Evolutionary conservation across 495 filamentous ascomycete genomes (phyloP), one percentile per base, ranked within the genome.

Genomic region (Tuber aestivum): DNA sequence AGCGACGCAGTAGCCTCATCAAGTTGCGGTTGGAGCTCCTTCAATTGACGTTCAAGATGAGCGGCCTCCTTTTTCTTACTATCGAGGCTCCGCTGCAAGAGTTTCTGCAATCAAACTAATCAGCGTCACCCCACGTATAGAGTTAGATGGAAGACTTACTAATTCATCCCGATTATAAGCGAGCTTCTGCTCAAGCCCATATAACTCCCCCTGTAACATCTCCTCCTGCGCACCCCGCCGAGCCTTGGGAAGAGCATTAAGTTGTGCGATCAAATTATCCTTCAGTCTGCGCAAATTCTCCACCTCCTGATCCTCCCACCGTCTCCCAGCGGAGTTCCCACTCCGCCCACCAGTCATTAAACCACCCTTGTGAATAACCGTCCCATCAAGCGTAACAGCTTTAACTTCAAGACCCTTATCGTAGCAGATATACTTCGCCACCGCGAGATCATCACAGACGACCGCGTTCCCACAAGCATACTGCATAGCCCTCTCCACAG

Each of bases 401-500:
- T 97, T 97, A 41, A 95, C 95, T 78, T 95, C 93, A 32, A 97
- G 89, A 41, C 90, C 90, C 75, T 90, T 90, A 61, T 92, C 90
- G 83, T 95, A 97, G 85, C 93, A 95, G 35, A 98, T 90, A 75
- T 94, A 88, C 81, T 95, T 96, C 44, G 95, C 95, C 37, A 93
- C 91, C 6, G 90, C 87, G 16, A 97, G 84, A 74, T 90, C 92
- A 83, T 99, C 95, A 79, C 95, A 98, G 27, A 99, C 92, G 71
- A 99, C 91, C n/a, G 94, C 92, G 82, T 95, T 95, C 40, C 95
- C 94, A 79, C 95, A 98, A 44, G 94, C 94, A 82, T 97, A 97
- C 48, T 89, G 91, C 84, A 99, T 97, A 4, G 95, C 96, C 70
- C 95, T 90, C 83, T 97, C 93, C 70, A 97, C 87, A 1, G 89